A percentile compares a stretch with the other conserved stretches of the same genome.
These are phyloP conservation scores for Groenewaldozyma auringiensis DNA, from an alignment of 1,139 yeast species.

Conservation along the genomic window DNA sequence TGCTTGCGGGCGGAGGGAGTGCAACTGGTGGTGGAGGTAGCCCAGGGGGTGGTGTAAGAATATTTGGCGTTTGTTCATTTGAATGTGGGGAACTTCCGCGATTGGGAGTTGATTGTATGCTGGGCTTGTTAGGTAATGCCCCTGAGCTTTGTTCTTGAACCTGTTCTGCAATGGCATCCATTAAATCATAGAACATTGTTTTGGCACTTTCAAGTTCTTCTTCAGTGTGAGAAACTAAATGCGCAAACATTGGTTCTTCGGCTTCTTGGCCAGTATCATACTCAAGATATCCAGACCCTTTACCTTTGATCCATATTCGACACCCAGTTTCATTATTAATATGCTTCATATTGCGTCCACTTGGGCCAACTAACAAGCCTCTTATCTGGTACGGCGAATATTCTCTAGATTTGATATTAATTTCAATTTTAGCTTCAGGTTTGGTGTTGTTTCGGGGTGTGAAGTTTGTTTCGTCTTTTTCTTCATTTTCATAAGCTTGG, in stretches of 20 bases:
- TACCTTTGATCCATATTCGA: conserved; percentile 32
- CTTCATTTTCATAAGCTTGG: conserved; percentile 8
- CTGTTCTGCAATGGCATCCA: conserved; percentile 28
- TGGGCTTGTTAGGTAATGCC: background rate
- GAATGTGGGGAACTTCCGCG: background rate
- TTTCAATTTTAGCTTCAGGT: background rate
- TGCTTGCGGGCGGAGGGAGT: conserved; percentile 12
- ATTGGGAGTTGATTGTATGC: background rate
- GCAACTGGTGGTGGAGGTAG: conserved; percentile 8
- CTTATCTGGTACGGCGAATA: conserved; percentile 24
- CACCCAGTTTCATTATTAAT: conserved; percentile 31
- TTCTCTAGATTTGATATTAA: background rate
- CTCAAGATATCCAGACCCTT: conserved; percentile 33
- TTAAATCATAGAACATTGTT: conserved; percentile 29
- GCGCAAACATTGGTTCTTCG: conserved; percentile 26
- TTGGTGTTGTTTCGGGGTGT: background rate
- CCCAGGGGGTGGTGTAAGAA: background rate
- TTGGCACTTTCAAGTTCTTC: conserved; percentile 27
- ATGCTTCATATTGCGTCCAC: conserved; percentile 35
- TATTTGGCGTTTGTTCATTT: background rate
- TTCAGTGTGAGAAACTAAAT: conserved; percentile 25
- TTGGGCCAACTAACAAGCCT: conserved; percentile 31
- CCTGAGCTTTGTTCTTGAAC: conserved; percentile 10
- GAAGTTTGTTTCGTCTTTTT: conserved; percentile 1
- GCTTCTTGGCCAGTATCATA: conserved; percentile 29